Evolutionary conservation across 2,329 filamentous ascomycete species (phyloP).

Genomic region (Fusarium metavorans): DNA sequence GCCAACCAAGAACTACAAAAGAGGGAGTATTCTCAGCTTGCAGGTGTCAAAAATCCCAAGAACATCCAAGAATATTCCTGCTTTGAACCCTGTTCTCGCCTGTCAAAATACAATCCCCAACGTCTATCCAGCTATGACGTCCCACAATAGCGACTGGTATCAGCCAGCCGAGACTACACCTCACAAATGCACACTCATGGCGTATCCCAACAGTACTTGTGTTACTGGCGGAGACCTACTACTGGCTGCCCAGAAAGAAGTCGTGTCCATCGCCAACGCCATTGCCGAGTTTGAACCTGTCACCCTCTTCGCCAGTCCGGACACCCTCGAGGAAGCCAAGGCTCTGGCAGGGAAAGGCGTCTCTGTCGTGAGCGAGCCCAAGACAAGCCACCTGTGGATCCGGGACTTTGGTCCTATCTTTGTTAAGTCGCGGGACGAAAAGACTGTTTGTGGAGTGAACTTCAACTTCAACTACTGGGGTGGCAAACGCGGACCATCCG

Average conservation of each 20-base stretch:
- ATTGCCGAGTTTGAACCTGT: background rate
- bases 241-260: background rate
- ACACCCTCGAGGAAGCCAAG: background rate
- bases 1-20: background rate
- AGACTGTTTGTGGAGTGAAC: background rate
- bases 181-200: conserved; percentile 1
- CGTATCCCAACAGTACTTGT: background rate
- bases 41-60: too few relatives aligned
- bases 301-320: background rate
- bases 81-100: background rate
- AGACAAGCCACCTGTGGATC: background rate
- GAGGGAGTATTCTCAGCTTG: background rate
- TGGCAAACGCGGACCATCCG: background rate
- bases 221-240: background rate
- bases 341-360: background rate
- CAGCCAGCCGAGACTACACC: conserved; percentile 2
- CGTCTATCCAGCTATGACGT: background rate
- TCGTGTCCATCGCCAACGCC: background rate
- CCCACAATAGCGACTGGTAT: background rate
- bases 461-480: conserved; percentile 7
- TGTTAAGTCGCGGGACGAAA: background rate
- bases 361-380: background rate
- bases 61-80: background rate
- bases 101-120: background rate
- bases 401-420: background rate